Evolutionary conservation across 1,139 yeast species (phyloP).

Genomic region (Hansenula lynferdii): DNA sequence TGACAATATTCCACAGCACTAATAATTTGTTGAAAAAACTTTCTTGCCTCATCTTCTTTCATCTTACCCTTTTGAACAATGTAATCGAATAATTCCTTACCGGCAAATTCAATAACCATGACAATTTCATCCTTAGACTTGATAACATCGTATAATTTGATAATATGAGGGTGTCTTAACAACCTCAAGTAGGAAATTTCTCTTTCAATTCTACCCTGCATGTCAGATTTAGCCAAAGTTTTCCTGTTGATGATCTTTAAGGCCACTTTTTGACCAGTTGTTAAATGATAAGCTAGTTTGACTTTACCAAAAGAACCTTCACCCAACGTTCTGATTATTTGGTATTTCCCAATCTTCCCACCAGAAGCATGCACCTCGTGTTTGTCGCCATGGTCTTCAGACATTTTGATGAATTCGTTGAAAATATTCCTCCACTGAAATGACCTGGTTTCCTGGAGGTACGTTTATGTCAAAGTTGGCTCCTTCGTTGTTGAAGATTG

Average conservation of each 20-base stretch:
- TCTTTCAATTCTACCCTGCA: conserved; percentile 96
- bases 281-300: conserved; percentile 87
- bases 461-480: background rate
- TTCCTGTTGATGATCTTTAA: conserved; percentile 90
- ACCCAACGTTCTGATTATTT: conserved; percentile 89
- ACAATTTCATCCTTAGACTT: conserved; percentile 94
- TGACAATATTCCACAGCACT: conserved; percentile 99
- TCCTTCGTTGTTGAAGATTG: background rate
- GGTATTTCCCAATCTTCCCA: conserved; percentile 82
- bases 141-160: conserved; percentile 92
- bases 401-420: conserved; percentile 3
- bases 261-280: conserved; percentile 93
- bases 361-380: conserved; percentile 26
- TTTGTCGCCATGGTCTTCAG: conserved; percentile 16
- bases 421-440: background rate
- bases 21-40: conserved; percentile 95
- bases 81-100: conserved; percentile 92
- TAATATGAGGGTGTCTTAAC: conserved; percentile 94
- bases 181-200: conserved; percentile 88
- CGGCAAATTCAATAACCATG: conserved; percentile 97
- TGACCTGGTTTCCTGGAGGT: background rate
- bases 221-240: conserved; percentile 90
- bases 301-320: conserved; percentile 99
- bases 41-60: conserved; percentile 90
- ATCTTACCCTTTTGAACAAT: conserved; percentile 93